phyloP scores from a whole-genome alignment of 2,329 filamentous ascomycete genomes.

The Daldinia sp. region DNA sequence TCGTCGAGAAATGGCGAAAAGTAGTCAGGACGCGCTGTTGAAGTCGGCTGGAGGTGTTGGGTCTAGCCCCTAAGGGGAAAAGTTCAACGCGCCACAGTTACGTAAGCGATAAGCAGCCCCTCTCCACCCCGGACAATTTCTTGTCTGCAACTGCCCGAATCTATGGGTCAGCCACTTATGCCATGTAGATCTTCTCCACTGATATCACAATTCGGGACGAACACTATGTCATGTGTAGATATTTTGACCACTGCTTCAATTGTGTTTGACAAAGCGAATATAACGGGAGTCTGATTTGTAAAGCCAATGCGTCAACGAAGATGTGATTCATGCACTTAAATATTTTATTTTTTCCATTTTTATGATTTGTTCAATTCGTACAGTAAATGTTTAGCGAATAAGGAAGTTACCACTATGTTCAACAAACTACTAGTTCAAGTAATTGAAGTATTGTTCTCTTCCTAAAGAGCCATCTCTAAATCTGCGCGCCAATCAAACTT shows the following conservation, averaged over 20 bases:
- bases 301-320: background rate
- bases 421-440: slow-evolving; percentile 12
- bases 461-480: slow-evolving; percentile 24
- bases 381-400: slow-evolving; percentile 5
- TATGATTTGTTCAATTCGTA: background rate
- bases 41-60: slow-evolving; percentile 44
- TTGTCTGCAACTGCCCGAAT: slow-evolving; percentile 29
- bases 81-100: slow-evolving; percentile 41
- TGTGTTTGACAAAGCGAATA: background rate
- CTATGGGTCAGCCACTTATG: slow-evolving; percentile 36
- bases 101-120: slow-evolving; percentile 38
- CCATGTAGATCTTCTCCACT: slow-evolving; percentile 31
- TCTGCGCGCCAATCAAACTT: slow-evolving; percentile 41
- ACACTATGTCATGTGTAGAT: slow-evolving; percentile 25
- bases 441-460: slow-evolving; percentile 24
- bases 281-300: background rate
- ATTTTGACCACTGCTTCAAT: slow-evolving; percentile 13
- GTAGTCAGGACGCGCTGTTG: slow-evolving; percentile 44
- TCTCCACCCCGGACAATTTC: slow-evolving; percentile 35
- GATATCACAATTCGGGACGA: slow-evolving; percentile 22
- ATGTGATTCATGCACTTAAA: background rate
- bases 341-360: background rate
- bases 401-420: background rate
- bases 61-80: slow-evolving; percentile 43
- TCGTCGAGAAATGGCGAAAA: slow-evolving; percentile 41